These are phyloP conservation scores for Niebla homalea DNA, from an alignment of 495 filamentous ascomycete genomes.

Conservation along the genomic window DNA sequence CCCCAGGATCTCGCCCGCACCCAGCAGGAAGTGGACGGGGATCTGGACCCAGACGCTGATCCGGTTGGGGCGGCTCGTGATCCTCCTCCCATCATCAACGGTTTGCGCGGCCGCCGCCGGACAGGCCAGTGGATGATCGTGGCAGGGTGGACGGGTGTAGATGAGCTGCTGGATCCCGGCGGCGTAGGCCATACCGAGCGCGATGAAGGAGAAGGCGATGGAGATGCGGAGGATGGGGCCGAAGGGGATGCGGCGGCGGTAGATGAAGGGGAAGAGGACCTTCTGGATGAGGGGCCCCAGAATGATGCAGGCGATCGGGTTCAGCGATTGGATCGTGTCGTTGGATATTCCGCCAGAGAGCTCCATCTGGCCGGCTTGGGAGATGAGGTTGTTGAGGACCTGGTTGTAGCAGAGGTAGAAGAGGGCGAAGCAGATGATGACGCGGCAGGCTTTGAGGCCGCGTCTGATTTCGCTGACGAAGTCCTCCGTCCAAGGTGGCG, in stretches of 20 bases:
- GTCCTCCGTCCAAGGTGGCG: conserved; percentile 18
- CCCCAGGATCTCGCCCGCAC: conserved; percentile 53
- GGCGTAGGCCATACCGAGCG: conserved; percentile 35
- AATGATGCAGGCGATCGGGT: conserved; percentile 29
- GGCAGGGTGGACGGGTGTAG: conserved; percentile 34
- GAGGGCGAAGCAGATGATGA: conserved; percentile 22
- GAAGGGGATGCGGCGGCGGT: conserved; percentile 26
- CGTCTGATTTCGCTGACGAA: conserved; percentile 39
- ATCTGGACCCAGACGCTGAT: conserved; percentile 45
- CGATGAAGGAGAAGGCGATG: conserved; percentile 31
- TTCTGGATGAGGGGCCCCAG: conserved; percentile 36
- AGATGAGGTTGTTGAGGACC: conserved; percentile 38
- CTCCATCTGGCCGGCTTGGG: conserved; percentile 40
- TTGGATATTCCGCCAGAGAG: conserved; percentile 33
- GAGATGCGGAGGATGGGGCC: conserved; percentile 39
- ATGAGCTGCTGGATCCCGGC: conserved; percentile 31
- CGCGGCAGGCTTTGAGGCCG: conserved; percentile 20
- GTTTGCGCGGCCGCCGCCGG: no score
- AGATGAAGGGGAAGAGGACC: conserved; percentile 31
- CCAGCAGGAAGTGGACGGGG: conserved; percentile 47
- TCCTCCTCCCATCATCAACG: no score
- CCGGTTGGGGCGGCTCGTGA: conserved; percentile 26
- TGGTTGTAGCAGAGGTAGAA: conserved; percentile 23
- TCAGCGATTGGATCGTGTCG: conserved; percentile 30
- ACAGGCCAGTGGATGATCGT: conserved; percentile 31